Base-by-base conservation (phyloP, 768 basidiomycete species). In the Russula ochroleuca region DNA sequence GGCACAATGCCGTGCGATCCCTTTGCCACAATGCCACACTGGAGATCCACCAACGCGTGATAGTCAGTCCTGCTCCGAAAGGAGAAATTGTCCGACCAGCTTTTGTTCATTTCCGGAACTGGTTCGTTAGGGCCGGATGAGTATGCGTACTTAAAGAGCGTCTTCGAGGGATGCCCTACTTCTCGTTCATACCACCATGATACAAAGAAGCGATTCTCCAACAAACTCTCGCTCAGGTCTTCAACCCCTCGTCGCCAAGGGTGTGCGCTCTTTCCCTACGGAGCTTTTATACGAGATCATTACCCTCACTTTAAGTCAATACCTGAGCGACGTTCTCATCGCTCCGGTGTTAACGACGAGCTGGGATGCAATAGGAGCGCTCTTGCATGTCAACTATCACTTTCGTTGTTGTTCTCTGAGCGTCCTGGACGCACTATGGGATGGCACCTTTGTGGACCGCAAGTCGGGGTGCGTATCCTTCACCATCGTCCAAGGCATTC, bases 351-450 rank as follows among this genome's bases (percentile, higher is more conserved):
- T 33, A 33, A 52, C 51, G 19, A 52, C 33, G 51, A 35, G 51
- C 51, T 52, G 51, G 51, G 51, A 52, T 35, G 51, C 33, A 19
- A 52, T 52, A n/a, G 51, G 51, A 33, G 17, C 19, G 17, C 51
- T 52, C 17, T 35, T 35, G 11, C 51, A 52, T 35, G 51, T 35
- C 19, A 5, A 52, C 33, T 21, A n/a, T n/a, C 51, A 35, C 19
- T 35, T 52, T 19, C 51, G 51, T 35, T 52, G 17, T 52, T 52
- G 17, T 33, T 35, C 51, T 21, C 11, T 52, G 51, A 33, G 33
- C 7, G 11, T 52, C 31, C 10, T 52, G 9, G 10, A 52, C 9
- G 5, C n/a, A 9, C 51, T 35, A 0, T 52, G 51, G 51, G 51
- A 14, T 35, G 51, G 51, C 19, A 21, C n/a, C 19, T 52, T 52